Conservation (phyloP, 345 rosid species). For the Rhizophora mangle region DNA sequence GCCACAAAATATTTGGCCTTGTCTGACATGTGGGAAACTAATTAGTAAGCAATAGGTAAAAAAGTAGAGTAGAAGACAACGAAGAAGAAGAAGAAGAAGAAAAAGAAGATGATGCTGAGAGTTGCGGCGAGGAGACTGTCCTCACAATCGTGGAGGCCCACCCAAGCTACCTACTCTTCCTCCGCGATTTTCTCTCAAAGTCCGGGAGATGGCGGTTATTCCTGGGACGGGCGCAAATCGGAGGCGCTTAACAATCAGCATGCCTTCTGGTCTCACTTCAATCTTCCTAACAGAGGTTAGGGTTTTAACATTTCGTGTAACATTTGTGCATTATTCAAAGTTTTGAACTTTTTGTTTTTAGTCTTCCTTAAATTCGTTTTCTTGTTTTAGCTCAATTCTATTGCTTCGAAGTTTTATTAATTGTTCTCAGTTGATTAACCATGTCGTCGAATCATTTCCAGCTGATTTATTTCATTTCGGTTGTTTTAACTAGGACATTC, state of each 20-base stretch:
- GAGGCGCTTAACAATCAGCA: constrained; percentile 7
- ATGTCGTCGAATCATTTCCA: no score
- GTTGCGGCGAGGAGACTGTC: constrained; percentile 48
- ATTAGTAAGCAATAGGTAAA: background rate
- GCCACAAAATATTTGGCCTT: no score
- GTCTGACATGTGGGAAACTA: no score
- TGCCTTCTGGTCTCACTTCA: constrained; percentile 26
- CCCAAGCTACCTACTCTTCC: constrained; percentile 20
- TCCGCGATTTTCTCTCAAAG: constrained; percentile 18
- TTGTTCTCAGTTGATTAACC: no score
- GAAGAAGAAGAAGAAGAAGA: background rate
- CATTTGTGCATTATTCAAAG: background rate
- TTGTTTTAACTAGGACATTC: no score
- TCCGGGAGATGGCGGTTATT: constrained; percentile 26
- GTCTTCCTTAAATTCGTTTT: background rate
- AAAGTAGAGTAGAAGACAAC: background rate
- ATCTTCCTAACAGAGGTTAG: constrained; percentile 44
- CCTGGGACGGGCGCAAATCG: constrained; percentile 34
- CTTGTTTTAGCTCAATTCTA: background rate
- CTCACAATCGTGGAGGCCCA: constrained; percentile 37
- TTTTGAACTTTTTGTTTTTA: background rate
- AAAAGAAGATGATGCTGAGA: constrained; percentile 39
- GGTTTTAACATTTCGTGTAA: constrained; percentile 12
- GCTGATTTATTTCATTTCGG: no score
- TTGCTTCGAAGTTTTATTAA: no score